Evolutionary conservation across 192 early-diverging fungal genomes (phyloP), one percentile per base, ranked within the genome.

Genomic region (Pecoramyces ruminantium): DNA sequence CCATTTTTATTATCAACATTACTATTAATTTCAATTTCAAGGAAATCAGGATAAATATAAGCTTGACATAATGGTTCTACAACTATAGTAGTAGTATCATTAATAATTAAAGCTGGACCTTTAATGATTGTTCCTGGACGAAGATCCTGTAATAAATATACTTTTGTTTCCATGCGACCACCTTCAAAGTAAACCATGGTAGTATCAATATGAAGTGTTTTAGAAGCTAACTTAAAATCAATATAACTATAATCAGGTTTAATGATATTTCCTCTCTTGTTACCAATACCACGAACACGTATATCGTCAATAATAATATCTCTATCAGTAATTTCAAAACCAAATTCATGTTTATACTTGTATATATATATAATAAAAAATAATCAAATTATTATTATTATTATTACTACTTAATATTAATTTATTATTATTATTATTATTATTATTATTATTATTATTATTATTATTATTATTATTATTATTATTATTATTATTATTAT

Each of bases 41-140:
- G 8, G n/a, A 28, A 42, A 21, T 80, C 85, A 6, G 90, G 88
- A 0, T 95, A 96, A 14, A 97, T 88, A 0, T 92, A 82, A 1
- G 94, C 96, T 12, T 78, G 78, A 86, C 94, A 96, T n/a, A 82
- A 85, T 5, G 94, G 94, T 81, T 96, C 94, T 17, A 99, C 90
- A 18, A 96, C 88, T 30, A 98, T 90, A 0, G 96, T 96, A 42
- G 94, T 92, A 79, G 92, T 97, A 39, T 88, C 86, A 79, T 99
- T 95, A 80, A 98, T 91, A 58, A 99, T 90, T n/a, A 99, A 86
- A 0, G 95, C 92, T 1, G 97, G 97, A 0, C 97, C 97, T 29
- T 78, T 9, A n/a, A 98, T 84, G 14, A 88, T 85, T 77, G 90
- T 88, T 0, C 96, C 96, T 4, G 90, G 82, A 1, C 81, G 58